Evolutionary conservation across 352 stramenopile species (phyloP), one percentile per base, ranked within the genome.

Genomic region (Pythium plurisporium): DNA sequence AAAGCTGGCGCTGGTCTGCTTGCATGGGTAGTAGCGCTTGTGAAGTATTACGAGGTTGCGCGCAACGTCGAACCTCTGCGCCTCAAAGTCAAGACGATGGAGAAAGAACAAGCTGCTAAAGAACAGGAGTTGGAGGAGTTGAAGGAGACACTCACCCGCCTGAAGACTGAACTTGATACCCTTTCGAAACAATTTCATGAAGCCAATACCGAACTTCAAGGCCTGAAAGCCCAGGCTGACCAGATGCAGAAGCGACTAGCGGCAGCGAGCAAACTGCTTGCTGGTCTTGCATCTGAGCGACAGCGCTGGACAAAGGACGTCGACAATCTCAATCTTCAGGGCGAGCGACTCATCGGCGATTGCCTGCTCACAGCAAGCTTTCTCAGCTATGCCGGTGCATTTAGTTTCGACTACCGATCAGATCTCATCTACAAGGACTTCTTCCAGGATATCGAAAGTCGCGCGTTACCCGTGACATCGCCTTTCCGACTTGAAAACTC

Each of bases 41-140:
- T 95, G 41, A 98, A 98, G 57, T 98, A 98, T 68, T 94, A 98
- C 55, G 91, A 98, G 30, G 89, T 98, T 10, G 94, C 95, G 9
- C 92, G 92, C 46, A 97, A 98, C 47, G 95, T 98, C 3, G 91
- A 97, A 30, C 95, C 95, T 0, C 60, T 98, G 34, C 76, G 82
- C 38, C 68, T 85, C 17, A 96, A 97, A 54, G 94, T 98, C 3
- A 96, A 95, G 52, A 87, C 90, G 0, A 91, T 96, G 79, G 86
- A 96, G 54, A 98, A 97, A 55, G 88, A 98, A 55, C 91, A 98
- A 55, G 77, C 76, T 0, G 62, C 96, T 20, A 95, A 96, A 54
- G 93, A 97, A 45, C 87, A 95, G 36, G 85, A 94, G 54, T 73
- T 96, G 3, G 66, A 73, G 0, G 72, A 91, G n/a, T 56, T 96